Evolutionary conservation across 352 stramenopile species (phyloP), one percentile per base, ranked within the genome.

Genomic region (Globisporangium heterothallicum): DNA sequence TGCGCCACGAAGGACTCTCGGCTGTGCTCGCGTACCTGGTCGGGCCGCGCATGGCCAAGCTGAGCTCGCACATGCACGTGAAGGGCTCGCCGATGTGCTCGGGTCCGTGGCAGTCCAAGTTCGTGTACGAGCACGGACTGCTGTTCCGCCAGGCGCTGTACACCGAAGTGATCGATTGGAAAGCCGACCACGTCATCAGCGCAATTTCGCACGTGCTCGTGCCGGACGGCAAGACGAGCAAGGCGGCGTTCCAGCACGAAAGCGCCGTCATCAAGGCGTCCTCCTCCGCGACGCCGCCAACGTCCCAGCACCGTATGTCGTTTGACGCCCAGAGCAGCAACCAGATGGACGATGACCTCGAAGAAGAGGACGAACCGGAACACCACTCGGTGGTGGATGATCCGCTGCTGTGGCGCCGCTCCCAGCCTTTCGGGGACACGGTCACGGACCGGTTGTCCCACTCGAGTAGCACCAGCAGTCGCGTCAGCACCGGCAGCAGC

Each of bases 11-110:
- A 7, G 81, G 78, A 13, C 63, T 75, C 53, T 81, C 72, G 25
- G 77, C 79, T 35, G 81, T 88, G 56, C 71, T 92, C 32, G 81
- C 70, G 10, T 74, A 79, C 48, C 70, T 92, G 29, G 81, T 92
- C 13, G 81, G 78, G 1, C 51, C 66, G 42, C 70, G 73, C 46
- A 87, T 89, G 72, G 71, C 66, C 35, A 87, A 92, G 44, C 54
- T 88, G 42, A 88, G 78, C 61, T 56, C 64, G 24, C 77, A 84
- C 34, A 49, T 88, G 52, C 74, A 75, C 61, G 58, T 88, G 46
- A 87, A 87, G 49, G 78, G 73, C 45, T 70, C 64, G 12, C 71
- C 75, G n/a, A 63, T 67, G 27, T 66, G 70, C 49, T 71, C 72
- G 7, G 68, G 69, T 2, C 14, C 58, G n/a, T 69, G 53, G 45